phyloP scores from a whole-genome alignment of 1,284 basidiomycete species.

The Ustilago xerochloae region DNA sequence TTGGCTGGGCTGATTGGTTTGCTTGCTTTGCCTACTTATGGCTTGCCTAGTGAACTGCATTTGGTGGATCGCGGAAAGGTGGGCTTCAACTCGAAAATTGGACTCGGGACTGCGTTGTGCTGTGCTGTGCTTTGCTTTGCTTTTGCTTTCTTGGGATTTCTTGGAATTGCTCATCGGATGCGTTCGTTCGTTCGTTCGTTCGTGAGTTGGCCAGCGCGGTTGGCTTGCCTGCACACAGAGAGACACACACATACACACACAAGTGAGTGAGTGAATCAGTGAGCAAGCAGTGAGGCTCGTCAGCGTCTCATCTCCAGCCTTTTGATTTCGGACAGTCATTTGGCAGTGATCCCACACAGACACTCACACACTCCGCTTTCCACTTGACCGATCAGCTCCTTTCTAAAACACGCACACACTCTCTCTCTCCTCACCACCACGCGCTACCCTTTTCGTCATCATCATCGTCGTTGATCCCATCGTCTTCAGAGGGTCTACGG shows the following conservation, averaged over 20 bases:
- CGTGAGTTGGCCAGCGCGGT: background rate
- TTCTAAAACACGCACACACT: too few relatives aligned
- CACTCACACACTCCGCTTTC: constrained; percentile 5
- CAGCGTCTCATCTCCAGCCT: too few relatives aligned
- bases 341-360: background rate
- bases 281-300: too few relatives aligned
- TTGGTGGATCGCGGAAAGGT: too few relatives aligned
- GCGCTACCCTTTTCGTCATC: constrained; percentile 6
- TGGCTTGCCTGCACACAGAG: background rate
- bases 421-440: constrained; percentile 16
- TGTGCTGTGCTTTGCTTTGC: constrained; percentile 9
- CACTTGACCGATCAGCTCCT: background rate
- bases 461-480: constrained; percentile 9
- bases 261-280: too few relatives aligned
- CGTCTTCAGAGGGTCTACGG: constrained; percentile 12
- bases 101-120: too few relatives aligned
- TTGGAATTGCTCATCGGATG: constrained; percentile 8
- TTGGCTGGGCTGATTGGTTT: too few relatives aligned
- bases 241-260: background rate
- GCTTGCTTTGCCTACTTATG: too few relatives aligned
- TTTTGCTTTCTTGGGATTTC: background rate
- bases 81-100: background rate
- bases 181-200: too few relatives aligned
- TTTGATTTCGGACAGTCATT: too few relatives aligned
- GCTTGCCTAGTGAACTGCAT: too few relatives aligned